Conservation (phyloP, 192 early-diverging fungal genomes). For the Podochytrium sp. region DNA sequence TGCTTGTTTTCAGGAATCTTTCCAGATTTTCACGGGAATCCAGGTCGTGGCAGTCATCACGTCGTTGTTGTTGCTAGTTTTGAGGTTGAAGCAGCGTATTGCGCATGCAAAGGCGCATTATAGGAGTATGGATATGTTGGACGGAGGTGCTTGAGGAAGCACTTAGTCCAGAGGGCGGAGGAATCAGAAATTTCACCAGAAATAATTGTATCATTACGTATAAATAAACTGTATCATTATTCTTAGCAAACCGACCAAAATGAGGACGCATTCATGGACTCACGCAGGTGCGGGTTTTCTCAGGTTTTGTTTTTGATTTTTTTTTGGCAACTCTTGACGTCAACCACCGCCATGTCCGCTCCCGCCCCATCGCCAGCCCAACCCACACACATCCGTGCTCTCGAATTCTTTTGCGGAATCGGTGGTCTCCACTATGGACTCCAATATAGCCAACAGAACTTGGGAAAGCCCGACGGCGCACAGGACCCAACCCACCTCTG, state of each 20-base stretch:
- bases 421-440: conserved; percentile 75
- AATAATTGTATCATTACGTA: too few relatives aligned
- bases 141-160: too few relatives aligned
- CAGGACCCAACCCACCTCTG: conserved; percentile 55
- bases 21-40: conserved; percentile 8
- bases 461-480: not conserved
- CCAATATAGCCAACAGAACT: not conserved
- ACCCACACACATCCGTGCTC: conserved; percentile 29
- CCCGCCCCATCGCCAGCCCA: not conserved
- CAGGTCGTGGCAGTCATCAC: conserved; percentile 2
- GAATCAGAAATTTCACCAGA: too few relatives aligned
- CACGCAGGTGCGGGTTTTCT: too few relatives aligned
- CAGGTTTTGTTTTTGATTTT: too few relatives aligned
- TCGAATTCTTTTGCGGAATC: conserved; percentile 76
- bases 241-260: too few relatives aligned
- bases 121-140: not conserved
- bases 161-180: too few relatives aligned
- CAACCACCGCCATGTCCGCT: too few relatives aligned
- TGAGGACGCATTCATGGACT: too few relatives aligned
- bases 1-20: conserved; percentile 12
- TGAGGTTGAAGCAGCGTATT: not conserved
- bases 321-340: too few relatives aligned
- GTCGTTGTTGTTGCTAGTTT: not conserved
- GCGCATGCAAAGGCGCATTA: conserved; percentile 2
- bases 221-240: too few relatives aligned